Percentiles rank a stretch among this genome's conserved stretches.
phyloP scores from a whole-genome alignment of 129 eudicot genomes.

The Pulicaria dysenterica region DNA sequence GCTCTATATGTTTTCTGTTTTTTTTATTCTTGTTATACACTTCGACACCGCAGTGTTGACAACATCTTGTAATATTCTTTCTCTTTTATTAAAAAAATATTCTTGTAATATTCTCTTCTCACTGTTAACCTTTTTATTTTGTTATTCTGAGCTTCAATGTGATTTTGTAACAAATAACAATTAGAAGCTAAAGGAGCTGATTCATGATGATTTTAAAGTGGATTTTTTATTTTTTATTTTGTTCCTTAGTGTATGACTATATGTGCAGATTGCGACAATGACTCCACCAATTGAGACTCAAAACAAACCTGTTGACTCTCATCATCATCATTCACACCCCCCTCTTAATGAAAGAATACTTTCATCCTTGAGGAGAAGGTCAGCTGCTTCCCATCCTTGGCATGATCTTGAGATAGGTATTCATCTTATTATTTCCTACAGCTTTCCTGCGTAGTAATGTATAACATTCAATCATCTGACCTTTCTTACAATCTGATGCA shows the following conservation, averaged over 20 bases:
- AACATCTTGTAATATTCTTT: background rate
- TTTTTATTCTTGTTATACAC: conserved; percentile 1
- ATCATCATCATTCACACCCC: conserved; percentile 40
- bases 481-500: conserved; percentile 38
- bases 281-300: conserved; percentile 67
- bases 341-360: conserved; percentile 91
- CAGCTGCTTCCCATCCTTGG: conserved; percentile 99
- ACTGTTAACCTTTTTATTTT: background rate
- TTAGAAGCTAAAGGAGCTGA: too few relatives aligned
- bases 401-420: conserved; percentile 97
- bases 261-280: conserved; percentile 50
- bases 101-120: background rate
- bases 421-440: background rate
- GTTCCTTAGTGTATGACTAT: conserved; percentile 12
- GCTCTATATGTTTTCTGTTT: conserved; percentile 1
- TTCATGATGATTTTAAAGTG: too few relatives aligned
- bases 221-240: background rate
- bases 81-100: too few relatives aligned
- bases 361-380: conserved; percentile 83
- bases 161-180: background rate
- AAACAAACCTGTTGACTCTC: conserved; percentile 38
- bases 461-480: conserved; percentile 14
- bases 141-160: conserved; percentile 8
- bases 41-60: background rate
- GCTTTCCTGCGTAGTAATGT: conserved; percentile 1